Conservation (phyloP, 257 asterid species). For the Solanum infundibuliforme region DNA sequence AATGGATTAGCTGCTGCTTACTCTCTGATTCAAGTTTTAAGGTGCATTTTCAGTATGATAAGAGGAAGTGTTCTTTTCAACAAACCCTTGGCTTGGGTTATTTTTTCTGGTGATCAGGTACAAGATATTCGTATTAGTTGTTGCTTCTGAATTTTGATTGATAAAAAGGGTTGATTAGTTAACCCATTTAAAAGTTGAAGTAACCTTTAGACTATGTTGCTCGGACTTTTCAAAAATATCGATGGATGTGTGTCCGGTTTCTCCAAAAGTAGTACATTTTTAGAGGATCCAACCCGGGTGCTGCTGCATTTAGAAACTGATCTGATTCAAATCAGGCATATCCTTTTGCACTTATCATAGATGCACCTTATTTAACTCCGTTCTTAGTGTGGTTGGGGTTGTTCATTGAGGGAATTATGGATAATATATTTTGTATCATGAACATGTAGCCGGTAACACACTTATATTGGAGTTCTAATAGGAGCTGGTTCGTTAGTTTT, state of each 20-base stretch:
- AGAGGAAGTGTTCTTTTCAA: slow-evolving; percentile 78
- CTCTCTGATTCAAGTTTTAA: slow-evolving; percentile 62
- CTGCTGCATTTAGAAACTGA: neutral
- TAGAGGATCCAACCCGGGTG: neutral
- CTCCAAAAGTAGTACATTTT: fast-evolving
- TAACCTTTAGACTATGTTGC: neutral
- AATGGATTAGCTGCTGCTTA: slow-evolving; percentile 85
- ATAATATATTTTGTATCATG: neutral
- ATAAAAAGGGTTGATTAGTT: neutral
- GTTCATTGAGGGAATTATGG: neutral
- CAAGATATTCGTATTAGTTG: neutral
- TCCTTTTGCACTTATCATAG: neutral
- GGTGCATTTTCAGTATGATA: slow-evolving; percentile 72
- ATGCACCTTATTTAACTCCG: neutral
- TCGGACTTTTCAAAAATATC: no score
- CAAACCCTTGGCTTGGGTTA: slow-evolving; percentile 93
- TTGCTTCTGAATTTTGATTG: neutral
- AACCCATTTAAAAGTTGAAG: neutral
- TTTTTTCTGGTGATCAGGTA: slow-evolving; percentile 99
- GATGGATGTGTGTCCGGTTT: fast-evolving
- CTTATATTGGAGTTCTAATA: neutral
- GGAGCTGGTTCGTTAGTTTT: neutral
- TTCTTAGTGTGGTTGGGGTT: neutral
- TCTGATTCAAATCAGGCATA: neutral
- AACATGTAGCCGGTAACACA: neutral